A percentile compares a stretch with the other conserved stretches of the same genome.
Evolutionary conservation across 1,284 basidiomycete species (phyloP).

Genomic region (Microbotryum saponariae): DNA sequence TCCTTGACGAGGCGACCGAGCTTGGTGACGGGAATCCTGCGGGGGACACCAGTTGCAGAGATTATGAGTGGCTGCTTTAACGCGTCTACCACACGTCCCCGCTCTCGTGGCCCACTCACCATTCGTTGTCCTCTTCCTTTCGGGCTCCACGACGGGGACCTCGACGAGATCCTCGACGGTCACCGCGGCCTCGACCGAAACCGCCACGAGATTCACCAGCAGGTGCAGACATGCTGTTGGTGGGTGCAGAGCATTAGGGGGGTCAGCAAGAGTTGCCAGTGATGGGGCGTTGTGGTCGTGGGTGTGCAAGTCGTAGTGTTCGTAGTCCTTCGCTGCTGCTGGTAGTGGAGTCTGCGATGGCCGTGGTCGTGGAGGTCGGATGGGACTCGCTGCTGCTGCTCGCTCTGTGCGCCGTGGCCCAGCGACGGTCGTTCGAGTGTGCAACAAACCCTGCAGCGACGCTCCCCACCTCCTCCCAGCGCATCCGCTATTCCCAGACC

Average conservation of each 20-base stretch:
- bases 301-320: too few species aligned
- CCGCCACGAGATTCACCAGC: constrained; percentile 43
- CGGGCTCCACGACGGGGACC: constrained; percentile 90
- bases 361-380: too few species aligned
- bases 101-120: constrained; percentile 52
- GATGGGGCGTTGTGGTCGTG: too few species aligned
- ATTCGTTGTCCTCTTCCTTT: constrained; percentile 99
- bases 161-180: constrained; percentile 68
- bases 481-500: too few species aligned
- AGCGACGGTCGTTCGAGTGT: too few species aligned
- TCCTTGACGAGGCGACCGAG: constrained; percentile 98
- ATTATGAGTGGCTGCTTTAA: neutral
- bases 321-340: too few species aligned
- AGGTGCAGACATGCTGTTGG: constrained; percentile 26
- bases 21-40: constrained; percentile 95
- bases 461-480: too few species aligned
- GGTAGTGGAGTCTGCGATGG: too few species aligned
- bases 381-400: too few species aligned
- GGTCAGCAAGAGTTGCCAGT: neutral
- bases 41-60: constrained; percentile 1
- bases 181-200: constrained; percentile 72
- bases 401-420: too few species aligned
- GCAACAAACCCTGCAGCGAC: too few species aligned
- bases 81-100: neutral
- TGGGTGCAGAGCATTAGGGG: neutral